Conservation (phyloP, 164 flowering plant genomes). For the Stephania yunnanensis region DNA sequence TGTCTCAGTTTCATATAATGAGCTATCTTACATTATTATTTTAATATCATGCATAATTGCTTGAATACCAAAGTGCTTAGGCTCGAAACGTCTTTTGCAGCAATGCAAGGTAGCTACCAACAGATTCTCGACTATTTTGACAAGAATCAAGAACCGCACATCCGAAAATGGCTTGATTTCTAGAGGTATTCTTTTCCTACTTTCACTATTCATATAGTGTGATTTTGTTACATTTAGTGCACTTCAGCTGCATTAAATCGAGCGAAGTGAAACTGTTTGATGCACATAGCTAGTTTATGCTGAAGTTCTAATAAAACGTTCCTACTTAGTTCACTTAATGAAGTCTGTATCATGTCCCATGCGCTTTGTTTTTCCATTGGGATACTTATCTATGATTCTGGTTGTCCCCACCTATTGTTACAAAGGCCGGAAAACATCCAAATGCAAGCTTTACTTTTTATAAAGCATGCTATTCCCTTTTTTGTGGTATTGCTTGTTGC, state of each 20-base stretch:
- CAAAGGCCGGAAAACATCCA: background rate
- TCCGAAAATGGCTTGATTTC: slow-evolving; percentile 33
- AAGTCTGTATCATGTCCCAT: background rate
- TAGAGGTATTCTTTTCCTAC: slow-evolving; percentile 29
- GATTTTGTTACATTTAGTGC: too few species aligned
- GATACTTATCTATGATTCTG: background rate
- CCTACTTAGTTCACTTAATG: background rate
- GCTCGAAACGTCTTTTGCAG: slow-evolving; percentile 30
- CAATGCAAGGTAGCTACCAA: slow-evolving; percentile 58
- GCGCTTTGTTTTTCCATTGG: background rate
- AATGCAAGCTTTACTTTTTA: background rate
- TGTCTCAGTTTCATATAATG: too few species aligned
- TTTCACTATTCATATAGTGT: background rate
- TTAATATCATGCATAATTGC: background rate
- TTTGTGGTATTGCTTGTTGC: background rate
- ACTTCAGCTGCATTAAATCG: too few species aligned
- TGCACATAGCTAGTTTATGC: too few species aligned
- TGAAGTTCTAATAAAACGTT: too few species aligned
- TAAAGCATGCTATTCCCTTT: background rate
- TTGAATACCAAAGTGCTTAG: too few species aligned
- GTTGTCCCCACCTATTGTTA: background rate
- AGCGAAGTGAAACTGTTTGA: too few species aligned
- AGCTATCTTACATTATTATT: too few species aligned
- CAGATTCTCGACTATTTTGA: slow-evolving; percentile 64
- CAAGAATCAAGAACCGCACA: slow-evolving; percentile 47